Evolutionary conservation across 192 early-diverging fungal species (phyloP), one percentile per base, ranked within the genome.

Genomic region (Coemansia sp.): DNA sequence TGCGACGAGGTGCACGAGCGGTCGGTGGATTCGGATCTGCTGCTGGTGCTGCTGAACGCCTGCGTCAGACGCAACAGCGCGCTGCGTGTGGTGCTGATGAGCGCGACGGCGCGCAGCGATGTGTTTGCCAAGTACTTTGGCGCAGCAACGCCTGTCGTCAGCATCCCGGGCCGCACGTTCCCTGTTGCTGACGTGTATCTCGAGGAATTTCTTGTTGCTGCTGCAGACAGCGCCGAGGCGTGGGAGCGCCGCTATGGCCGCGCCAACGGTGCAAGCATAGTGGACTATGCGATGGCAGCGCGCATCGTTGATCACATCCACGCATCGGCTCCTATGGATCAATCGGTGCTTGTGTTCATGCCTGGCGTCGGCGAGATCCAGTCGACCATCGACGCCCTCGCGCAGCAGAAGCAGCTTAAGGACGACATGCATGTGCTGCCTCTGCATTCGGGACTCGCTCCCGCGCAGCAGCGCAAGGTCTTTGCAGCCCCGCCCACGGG

Each of bases 1-100:
- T 89, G 93, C 19, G 94, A 95, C 58, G 94, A 95, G 65, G 92
- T 96, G 5, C 94, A 96, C 63, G 94, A 96, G 76, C 77, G 87
- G 29, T 87, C 83, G 33, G 75, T 88, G 2, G 86, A 90, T 73
- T 91, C 90, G 0, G 95, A 97, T 65, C 85, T 97, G 53, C 77
- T 94, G 34, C 82, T 97, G 43, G 89, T 89, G 46, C 81, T 97
- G 36, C 75, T 95, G 20, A 82, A 87, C 9, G 79, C 86, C 52
- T 76, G 91, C 25, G 32, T 93, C 5, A 60, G 55, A 17, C 80
- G 88, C 14, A 80, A 83, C 43, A 17, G 6, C 4, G 58, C 59
- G 0, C 65, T 97, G 10, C 82, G 85, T 35, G 75, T 97, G 10
- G 88, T 97, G 32, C 83, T 97, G 63, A 97, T 97, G 95, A 93